These are phyloP conservation scores for Fusarium neocosmosporiellum DNA, from an alignment of 2,329 filamentous ascomycete species.

Conservation along the genomic window DNA sequence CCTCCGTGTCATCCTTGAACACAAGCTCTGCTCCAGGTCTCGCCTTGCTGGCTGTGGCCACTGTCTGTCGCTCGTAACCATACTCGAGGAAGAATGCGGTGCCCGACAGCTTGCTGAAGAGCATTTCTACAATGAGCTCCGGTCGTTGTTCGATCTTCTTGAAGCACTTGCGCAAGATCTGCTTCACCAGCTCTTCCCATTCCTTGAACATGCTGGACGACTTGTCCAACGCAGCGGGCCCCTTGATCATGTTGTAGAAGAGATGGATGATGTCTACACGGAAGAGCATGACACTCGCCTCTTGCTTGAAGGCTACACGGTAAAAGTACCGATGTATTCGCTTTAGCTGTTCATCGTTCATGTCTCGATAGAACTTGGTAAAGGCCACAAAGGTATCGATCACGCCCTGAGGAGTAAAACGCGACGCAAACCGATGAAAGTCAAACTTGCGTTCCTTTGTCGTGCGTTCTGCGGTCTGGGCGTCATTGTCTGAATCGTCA, in stretches of 20 bases:
- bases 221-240: slow-evolving; percentile 79
- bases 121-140: slow-evolving; percentile 87
- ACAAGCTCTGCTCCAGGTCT: slow-evolving; percentile 84
- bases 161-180: slow-evolving; percentile 83
- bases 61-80: slow-evolving; percentile 86
- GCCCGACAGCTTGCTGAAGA: slow-evolving; percentile 90
- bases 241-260: slow-evolving; percentile 92
- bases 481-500: slow-evolving; percentile 78
- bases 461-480: slow-evolving; percentile 74
- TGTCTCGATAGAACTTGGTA: slow-evolving; percentile 81
- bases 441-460: slow-evolving; percentile 92
- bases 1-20: slow-evolving; percentile 77
- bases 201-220: slow-evolving; percentile 78
- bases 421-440: slow-evolving; percentile 83
- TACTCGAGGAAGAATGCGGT: slow-evolving; percentile 91
- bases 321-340: slow-evolving; percentile 95
- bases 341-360: slow-evolving; percentile 85
- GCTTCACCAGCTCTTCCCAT: slow-evolving; percentile 89
- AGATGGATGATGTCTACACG: slow-evolving; percentile 90
- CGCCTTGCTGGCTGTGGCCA: slow-evolving; percentile 68
- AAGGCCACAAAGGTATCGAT: slow-evolving; percentile 91
- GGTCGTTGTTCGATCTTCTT: slow-evolving; percentile 89
- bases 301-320: slow-evolving; percentile 92
- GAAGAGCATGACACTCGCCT: slow-evolving; percentile 88
- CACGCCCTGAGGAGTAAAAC: slow-evolving; percentile 85